A percentile compares a stretch with the other conserved stretches of the same genome.
phyloP scores from a whole-genome alignment of 306 rosid genomes.

The Cucurbita pepo region DNA sequence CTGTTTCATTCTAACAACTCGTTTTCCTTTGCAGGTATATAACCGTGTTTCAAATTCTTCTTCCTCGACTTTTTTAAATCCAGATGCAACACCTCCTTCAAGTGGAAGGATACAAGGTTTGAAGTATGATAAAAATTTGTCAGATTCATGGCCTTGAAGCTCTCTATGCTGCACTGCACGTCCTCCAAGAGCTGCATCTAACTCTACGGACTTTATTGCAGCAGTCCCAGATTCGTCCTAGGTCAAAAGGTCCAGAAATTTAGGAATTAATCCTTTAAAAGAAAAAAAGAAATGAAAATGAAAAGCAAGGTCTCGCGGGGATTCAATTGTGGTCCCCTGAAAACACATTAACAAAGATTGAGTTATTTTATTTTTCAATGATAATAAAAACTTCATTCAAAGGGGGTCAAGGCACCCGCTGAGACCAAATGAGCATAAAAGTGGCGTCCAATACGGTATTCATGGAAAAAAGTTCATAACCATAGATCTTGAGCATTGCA shows the following conservation, averaged over 20 bases:
- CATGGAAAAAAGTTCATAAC: not conserved
- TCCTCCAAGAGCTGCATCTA: conserved; percentile 82
- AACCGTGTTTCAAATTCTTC: conserved; percentile 71
- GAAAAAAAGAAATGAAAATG: not conserved
- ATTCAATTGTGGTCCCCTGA: not conserved
- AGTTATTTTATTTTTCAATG: not conserved
- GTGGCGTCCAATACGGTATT: not conserved
- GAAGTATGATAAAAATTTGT: conserved; percentile 92
- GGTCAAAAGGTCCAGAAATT: conserved; percentile 6
- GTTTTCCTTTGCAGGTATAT: conserved; percentile 87
- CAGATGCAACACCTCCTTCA: conserved; percentile 87
- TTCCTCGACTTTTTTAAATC: conserved; percentile 64
- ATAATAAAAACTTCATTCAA: not conserved
- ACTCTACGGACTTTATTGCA: conserved; percentile 85
- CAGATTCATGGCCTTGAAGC: conserved; percentile 91
- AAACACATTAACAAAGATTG: not conserved
- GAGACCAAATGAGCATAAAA: not conserved
- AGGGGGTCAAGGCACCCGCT: not conserved
- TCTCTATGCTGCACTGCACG: conserved; percentile 98
- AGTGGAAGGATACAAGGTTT: conserved; percentile 94
- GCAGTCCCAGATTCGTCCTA: conserved; percentile 98
- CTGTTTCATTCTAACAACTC: conserved; percentile 97
- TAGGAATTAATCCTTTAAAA: not conserved
- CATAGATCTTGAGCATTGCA: not conserved
- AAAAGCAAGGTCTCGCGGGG: not conserved